These are phyloP conservation scores for Mucuna pruriens DNA, from an alignment of 306 rosid genomes.

Conservation along the genomic window DNA sequence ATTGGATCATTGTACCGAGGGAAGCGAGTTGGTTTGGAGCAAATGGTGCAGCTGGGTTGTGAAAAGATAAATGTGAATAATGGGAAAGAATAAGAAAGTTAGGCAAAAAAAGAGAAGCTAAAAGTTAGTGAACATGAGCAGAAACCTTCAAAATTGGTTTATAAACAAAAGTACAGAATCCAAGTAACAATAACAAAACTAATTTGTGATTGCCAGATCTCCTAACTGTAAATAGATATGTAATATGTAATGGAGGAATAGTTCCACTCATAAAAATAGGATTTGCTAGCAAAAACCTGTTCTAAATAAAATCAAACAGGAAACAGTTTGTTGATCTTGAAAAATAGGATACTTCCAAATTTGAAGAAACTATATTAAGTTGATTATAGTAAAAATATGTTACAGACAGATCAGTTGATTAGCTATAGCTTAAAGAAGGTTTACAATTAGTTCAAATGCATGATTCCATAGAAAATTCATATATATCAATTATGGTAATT, in stretches of 20 bases:
- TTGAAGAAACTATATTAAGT: slow-evolving; percentile 16
- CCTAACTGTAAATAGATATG: slow-evolving; percentile 1
- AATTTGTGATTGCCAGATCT: slow-evolving; percentile 1
- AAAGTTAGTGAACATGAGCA: not conserved
- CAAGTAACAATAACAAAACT: slow-evolving; percentile 5
- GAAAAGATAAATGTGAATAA: slow-evolving; percentile 35
- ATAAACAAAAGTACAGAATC: slow-evolving; percentile 6
- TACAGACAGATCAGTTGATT: slow-evolving; percentile 12
- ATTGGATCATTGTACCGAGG: slow-evolving; percentile 89
- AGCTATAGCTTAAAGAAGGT: slow-evolving; percentile 21
- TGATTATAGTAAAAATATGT: not conserved
- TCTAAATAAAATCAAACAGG: slow-evolving; percentile 16
- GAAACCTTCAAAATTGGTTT: slow-evolving; percentile 27
- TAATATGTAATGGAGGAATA: slow-evolving; percentile 14
- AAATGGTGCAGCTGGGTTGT: slow-evolving; percentile 64
- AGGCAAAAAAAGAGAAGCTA: slow-evolving; percentile 23
- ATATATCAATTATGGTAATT: slow-evolving; percentile 25
- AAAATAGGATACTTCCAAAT: slow-evolving; percentile 15
- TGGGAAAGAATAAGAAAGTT: slow-evolving; percentile 15
- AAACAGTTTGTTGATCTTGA: slow-evolving; percentile 1
- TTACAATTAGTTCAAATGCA: slow-evolving; percentile 21
- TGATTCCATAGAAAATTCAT: slow-evolving; percentile 22
- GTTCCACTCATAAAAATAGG: slow-evolving; percentile 5
- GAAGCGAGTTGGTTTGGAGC: slow-evolving; percentile 70
- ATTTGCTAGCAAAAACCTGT: not conserved